These are phyloP conservation scores for Raffaelea albimanens DNA, from an alignment of 2,329 filamentous ascomycete species.

Conservation along the genomic window DNA sequence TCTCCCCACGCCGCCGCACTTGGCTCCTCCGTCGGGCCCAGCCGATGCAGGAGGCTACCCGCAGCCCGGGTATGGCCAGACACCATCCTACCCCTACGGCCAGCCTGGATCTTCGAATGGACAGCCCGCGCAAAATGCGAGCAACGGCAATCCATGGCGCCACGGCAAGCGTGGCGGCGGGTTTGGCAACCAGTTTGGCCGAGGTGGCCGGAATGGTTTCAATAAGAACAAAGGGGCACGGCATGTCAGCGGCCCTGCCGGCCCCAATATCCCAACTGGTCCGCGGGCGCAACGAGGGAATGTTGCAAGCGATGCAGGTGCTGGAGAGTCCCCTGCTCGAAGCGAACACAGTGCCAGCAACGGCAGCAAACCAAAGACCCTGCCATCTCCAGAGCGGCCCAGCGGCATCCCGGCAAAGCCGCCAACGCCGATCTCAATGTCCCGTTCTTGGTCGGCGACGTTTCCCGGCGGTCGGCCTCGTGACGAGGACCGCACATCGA, in stretches of 20 bases:
- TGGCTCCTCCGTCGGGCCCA: background rate
- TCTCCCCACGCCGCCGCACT: background rate
- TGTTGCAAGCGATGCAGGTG: no score
- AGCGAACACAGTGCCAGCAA: background rate
- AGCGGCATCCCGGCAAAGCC: constrained; percentile 10
- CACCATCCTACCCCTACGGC: background rate
- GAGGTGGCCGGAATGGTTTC: constrained; percentile 2
- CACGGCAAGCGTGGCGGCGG: constrained; percentile 1
- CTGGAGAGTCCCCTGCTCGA: background rate
- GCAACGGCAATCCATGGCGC: background rate
- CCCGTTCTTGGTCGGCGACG: background rate
- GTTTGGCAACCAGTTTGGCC: background rate
- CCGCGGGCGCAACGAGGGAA: background rate
- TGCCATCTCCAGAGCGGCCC: background rate
- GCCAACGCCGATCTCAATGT: constrained; percentile 10
- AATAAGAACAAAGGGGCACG: background rate
- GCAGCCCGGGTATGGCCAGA: background rate
- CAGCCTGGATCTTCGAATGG: background rate
- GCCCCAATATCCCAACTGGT: background rate
- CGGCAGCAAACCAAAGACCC: background rate
- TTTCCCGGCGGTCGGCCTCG: background rate
- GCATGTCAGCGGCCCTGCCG: background rate
- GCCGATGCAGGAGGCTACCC: background rate
- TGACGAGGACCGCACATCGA: background rate
- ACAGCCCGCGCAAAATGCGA: background rate